Evolutionary conservation across 2,329 filamentous ascomycete species (phyloP), one percentile per base, ranked within the genome.

Genomic region (Torrubiellomyces zombiae): DNA sequence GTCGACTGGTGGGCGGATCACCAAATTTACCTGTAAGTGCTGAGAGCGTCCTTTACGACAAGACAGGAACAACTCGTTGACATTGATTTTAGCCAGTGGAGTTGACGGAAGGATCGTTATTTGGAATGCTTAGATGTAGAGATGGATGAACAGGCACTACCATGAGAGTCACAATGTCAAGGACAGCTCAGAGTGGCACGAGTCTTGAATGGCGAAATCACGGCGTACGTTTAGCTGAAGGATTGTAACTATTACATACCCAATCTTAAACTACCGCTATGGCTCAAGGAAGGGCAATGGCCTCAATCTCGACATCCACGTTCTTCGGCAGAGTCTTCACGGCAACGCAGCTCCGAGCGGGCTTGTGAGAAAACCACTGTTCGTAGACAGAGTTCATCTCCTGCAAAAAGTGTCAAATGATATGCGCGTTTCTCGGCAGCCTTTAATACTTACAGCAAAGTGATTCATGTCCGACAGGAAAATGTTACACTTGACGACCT

Each of bases 391-490:
- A 63, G 55, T 93, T 92, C 78, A 92, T 82, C 48, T 72, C 71
- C 48, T 66, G 30, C 6, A 11, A 6, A 10, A 12, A 11, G 6
- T 6, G 18, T 28, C 25, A 30, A 21, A n/a, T 14, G n/a, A n/a
- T n/a, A n/a, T n/a, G n/a, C n/a, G n/a, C n/a, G n/a, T n/a, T n/a
- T n/a, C n/a, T n/a, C n/a, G n/a, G n/a, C n/a, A 16, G 8, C 14
- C 17, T n/a, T 4, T n/a, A 5, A 4, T 7, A 47, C 60, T 38
- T 44, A 66, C 62, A 24, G 67, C 73, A 47, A 95, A 95, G 55
- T 89, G 65, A 34, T 64, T 68, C 86, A 95, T 95, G 53, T 91
- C 78, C 25, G 77, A 75, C 33, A 95, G 58, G 65, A 94, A 95
- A 46, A 93, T 76, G 48, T 74, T 81, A 40, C 83, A 78, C 67